These are phyloP conservation scores for Chrysosporium queenslandicum DNA, from an alignment of 2,329 filamentous ascomycete species.

Conservation along the genomic window DNA sequence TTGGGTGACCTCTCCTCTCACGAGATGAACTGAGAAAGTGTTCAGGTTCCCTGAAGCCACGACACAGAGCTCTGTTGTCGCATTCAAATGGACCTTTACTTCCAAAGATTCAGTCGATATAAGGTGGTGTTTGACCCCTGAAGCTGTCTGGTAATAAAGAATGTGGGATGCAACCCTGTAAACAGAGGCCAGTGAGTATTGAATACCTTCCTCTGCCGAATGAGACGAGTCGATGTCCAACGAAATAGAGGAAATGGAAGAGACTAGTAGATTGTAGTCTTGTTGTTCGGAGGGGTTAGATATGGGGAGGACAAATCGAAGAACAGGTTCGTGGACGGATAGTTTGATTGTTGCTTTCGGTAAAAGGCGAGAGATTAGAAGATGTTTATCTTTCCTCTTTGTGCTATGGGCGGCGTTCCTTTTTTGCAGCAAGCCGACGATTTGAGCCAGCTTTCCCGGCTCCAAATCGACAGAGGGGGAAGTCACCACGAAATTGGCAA, in stretches of 20 bases:
- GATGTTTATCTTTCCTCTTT: slow-evolving; percentile 44
- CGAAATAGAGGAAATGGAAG: slow-evolving; percentile 85
- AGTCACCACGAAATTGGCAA: slow-evolving; percentile 90
- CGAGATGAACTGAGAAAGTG: slow-evolving; percentile 79
- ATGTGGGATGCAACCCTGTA: slow-evolving; percentile 76
- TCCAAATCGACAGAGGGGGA: slow-evolving; percentile 91
- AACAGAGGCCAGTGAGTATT: slow-evolving; percentile 76
- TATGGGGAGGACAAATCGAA: slow-evolving; percentile 78
- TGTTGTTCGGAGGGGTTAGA: slow-evolving; percentile 54
- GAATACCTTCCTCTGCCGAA: slow-evolving; percentile 67
- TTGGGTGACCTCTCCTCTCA: slow-evolving; percentile 83
- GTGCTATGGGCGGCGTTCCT: slow-evolving; percentile 36
- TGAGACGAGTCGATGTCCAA: slow-evolving; percentile 95
- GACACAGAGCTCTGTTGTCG: slow-evolving; percentile 75
- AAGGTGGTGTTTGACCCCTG: slow-evolving; percentile 72
- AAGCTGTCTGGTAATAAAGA: slow-evolving; percentile 86
- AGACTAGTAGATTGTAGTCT: slow-evolving; percentile 92
- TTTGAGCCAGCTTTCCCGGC: slow-evolving; percentile 77
- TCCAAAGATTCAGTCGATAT: slow-evolving; percentile 82
- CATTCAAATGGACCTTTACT: slow-evolving; percentile 72
- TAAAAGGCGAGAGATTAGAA: slow-evolving; percentile 76
- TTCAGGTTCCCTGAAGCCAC: slow-evolving; percentile 69
- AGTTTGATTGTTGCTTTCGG: slow-evolving; percentile 93
- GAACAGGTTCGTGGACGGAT: slow-evolving; percentile 89
- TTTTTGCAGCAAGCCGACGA: slow-evolving; percentile 63